phyloP scores from a whole-genome alignment of 331 rosid species.

The Pyrus hybrid region DNA sequence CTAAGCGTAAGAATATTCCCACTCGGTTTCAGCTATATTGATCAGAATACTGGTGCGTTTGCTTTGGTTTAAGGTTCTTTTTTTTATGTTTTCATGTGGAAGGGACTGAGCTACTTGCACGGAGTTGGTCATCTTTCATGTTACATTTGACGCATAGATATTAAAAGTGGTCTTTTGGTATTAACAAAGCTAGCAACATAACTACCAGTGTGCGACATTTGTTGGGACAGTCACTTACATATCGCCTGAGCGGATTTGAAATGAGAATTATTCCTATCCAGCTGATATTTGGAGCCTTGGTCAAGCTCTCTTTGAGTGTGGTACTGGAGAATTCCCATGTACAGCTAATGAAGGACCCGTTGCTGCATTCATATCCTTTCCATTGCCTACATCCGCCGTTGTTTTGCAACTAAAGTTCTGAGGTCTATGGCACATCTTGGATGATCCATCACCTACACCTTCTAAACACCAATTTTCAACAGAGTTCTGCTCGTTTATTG shows the following conservation, averaged over 20 bases:
- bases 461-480: constrained; percentile 65
- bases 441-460: constrained; percentile 94
- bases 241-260: constrained; percentile 92
- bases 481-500: constrained; percentile 81
- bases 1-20: constrained; percentile 36
- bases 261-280: constrained; percentile 88
- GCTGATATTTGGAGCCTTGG: constrained; percentile 99
- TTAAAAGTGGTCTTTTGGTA: not conserved
- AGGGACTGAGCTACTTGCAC: constrained; percentile 89
- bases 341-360: constrained; percentile 87
- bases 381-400: not conserved
- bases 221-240: constrained; percentile 95
- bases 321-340: constrained; percentile 96
- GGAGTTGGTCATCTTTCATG: constrained; percentile 54
- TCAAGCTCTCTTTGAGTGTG: constrained; percentile 90
- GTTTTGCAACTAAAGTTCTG: constrained; percentile 8
- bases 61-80: not conserved
- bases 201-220: constrained; percentile 84
- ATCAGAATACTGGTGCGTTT: not conserved
- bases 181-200: not conserved
- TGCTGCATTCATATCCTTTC: no score
- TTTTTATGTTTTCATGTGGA: constrained; percentile 11
- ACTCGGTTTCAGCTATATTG: not conserved
- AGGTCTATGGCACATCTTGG: constrained; percentile 61
- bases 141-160: not conserved